A percentile compares a stretch with the other conserved stretches of the same genome.
Conservation (phyloP, 768 basidiomycete genomes). For the Ephemerocybe angulata region DNA sequence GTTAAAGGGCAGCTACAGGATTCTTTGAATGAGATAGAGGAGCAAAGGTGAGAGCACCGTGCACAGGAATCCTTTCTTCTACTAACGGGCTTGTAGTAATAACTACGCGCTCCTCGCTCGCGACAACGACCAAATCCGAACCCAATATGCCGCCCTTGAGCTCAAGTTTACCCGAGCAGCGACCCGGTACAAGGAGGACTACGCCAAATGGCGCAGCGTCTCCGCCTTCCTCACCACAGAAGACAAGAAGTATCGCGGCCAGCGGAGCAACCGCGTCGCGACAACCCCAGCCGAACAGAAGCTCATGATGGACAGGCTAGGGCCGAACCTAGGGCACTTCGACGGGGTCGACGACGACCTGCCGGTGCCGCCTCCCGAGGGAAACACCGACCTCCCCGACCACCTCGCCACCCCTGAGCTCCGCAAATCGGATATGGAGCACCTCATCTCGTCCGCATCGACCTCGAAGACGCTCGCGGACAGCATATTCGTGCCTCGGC, state of each 20-base stretch:
- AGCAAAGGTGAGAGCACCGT: not conserved
- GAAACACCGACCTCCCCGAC: too few species aligned
- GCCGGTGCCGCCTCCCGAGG: too few species aligned
- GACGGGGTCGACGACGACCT: too few species aligned
- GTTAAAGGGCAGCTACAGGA: constrained; percentile 5
- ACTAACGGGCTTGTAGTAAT: not conserved
- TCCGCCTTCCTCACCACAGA: constrained; percentile 41
- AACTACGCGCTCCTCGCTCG: constrained; percentile 10
- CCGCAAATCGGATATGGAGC: too few species aligned
- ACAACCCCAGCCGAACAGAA: constrained; percentile 27
- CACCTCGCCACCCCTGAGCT: too few species aligned
- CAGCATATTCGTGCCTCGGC: not conserved
- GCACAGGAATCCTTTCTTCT: not conserved
- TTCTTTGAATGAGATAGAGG: constrained; percentile 10
- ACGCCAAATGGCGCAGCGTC: constrained; percentile 48
- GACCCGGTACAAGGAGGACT: constrained; percentile 47
- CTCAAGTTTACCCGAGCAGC: constrained; percentile 42
- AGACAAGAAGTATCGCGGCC: constrained; percentile 25
- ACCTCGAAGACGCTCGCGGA: not conserved
- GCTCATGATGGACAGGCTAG: constrained; percentile 7
- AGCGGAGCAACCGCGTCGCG: constrained; percentile 22
- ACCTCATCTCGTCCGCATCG: not conserved
- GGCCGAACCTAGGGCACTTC: not conserved
- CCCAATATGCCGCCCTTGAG: constrained; percentile 43
- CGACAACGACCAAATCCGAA: constrained; percentile 34